These are phyloP conservation scores for Sphagnurus paluster DNA, from an alignment of 1,284 basidiomycete species.

Conservation along the genomic window DNA sequence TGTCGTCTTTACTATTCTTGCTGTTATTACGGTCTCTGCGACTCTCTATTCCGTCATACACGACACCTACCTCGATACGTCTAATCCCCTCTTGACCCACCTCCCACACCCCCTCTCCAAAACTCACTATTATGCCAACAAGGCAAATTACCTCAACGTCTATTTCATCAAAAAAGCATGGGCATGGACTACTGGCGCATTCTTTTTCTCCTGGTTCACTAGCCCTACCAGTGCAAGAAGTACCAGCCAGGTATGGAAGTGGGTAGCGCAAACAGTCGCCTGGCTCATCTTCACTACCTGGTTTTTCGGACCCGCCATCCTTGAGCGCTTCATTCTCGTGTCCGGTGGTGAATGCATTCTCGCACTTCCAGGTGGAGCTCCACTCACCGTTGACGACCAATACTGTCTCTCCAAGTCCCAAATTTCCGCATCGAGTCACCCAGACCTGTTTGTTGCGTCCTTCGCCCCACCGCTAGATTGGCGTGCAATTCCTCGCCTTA, in stretches of 20 bases:
- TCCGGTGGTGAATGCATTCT: constrained; percentile 86
- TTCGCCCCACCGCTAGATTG: constrained; percentile 41
- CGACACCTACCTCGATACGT: constrained; percentile 47
- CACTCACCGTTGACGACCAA: constrained; percentile 54
- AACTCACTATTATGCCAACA: constrained; percentile 80
- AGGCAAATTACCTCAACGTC: constrained; percentile 82
- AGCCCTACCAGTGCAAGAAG: constrained; percentile 46
- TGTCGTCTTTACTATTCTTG: constrained; percentile 30
- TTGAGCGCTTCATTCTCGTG: constrained; percentile 72
- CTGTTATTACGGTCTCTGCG: constrained; percentile 34
- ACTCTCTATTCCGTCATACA: constrained; percentile 43
- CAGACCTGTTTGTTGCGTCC: constrained; percentile 56
- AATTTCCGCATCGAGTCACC: constrained; percentile 63
- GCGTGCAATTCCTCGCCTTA: constrained; percentile 54
- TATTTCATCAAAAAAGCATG: constrained; percentile 90
- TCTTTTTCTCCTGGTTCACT: constrained; percentile 59
- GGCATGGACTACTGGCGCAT: constrained; percentile 84
- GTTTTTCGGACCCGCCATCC: constrained; percentile 90
- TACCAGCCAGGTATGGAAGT: constrained; percentile 51
- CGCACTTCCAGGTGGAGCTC: constrained; percentile 54
- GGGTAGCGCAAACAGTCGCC: constrained; percentile 60
- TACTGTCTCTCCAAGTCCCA: constrained; percentile 56
- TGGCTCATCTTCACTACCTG: constrained; percentile 84
- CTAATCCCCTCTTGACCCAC: constrained; percentile 64
- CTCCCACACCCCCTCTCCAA: constrained; percentile 66